Evolutionary conservation across 1,139 yeast genomes (phyloP), one percentile per base, ranked within the genome.

Genomic region (Kurtzmaniella quercitrusa): DNA sequence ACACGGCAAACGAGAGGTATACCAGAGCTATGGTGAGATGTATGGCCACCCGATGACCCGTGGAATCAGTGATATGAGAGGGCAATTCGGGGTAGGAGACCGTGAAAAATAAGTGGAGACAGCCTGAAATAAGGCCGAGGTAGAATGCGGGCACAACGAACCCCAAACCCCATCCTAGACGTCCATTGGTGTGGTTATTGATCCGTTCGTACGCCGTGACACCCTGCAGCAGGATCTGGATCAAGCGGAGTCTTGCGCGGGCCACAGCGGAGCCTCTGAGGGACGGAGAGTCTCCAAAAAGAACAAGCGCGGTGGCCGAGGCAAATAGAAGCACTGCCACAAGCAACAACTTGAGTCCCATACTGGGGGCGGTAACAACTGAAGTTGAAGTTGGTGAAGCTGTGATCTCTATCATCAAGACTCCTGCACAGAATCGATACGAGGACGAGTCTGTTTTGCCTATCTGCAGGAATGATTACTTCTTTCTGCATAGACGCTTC

Each of bases 281-380:
- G 24, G 68, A 65, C 0, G 85, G 85, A 25, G 76, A 66, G 50
- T 79, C 77, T 0, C 85, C 85, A 54, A 80, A 79, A 34, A 80
- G 58, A 14, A 72, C 51, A 8, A 64, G 44, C 5, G 48, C 42
- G 9, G 63, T 37, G 9, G 29, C 17, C 29, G 17, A 4, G 18
- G 40, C 10, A 23, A 41, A 25, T 3, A 24, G 16, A 16, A 34
- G 11, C 7, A 41, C 23, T 29, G 38, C 44, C 34, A 37, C 21
- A 3, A 18, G 25, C 34, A 41, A 11, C 19, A 34, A 18, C 38
- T 31, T 31, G 5, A 31, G 18, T 9, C 36, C 36, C 36, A 31
- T 31, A 4, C 5, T 11, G 6, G 14, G 6, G 31, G 23, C 4
- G 8, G 23, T 21, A 21, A 21, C 4, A 5, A n/a, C n/a, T n/a